Conservation (phyloP, 768 basidiomycete genomes). For the Amanita subjunquillea region DNA sequence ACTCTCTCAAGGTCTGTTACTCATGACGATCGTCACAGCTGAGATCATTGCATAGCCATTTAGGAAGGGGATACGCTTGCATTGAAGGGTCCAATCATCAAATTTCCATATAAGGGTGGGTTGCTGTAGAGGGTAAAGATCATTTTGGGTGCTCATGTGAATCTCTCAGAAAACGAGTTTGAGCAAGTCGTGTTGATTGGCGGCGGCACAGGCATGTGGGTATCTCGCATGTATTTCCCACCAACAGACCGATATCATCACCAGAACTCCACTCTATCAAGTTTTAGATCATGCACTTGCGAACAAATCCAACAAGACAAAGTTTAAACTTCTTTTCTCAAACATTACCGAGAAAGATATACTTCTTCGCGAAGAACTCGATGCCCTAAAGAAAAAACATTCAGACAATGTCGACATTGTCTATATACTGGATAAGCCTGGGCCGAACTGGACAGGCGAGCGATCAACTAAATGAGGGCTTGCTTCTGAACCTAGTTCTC, state of each 20-base stretch:
- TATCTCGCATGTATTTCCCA: slow-evolving; percentile 7
- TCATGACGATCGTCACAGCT: background rate
- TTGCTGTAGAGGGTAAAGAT: slow-evolving; percentile 3
- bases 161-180: slow-evolving; percentile 58
- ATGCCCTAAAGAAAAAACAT: slow-evolving; percentile 55
- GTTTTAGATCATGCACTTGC: slow-evolving; percentile 63
- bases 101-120: slow-evolving; percentile 78
- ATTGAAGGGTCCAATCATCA: slow-evolving; percentile 87
- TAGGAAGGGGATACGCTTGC: slow-evolving; percentile 69
- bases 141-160: background rate
- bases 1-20: slow-evolving; percentile 46
- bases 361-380: slow-evolving; percentile 71
- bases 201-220: slow-evolving; percentile 89
- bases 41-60: slow-evolving; percentile 1
- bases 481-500: background rate
- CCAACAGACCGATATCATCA: background rate
- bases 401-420: slow-evolving; percentile 71
- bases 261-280: slow-evolving; percentile 78
- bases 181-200: slow-evolving; percentile 85
- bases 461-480: background rate
- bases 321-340: slow-evolving; percentile 86
- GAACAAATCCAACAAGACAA: slow-evolving; percentile 79
- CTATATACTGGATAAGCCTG: slow-evolving; percentile 78
- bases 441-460: slow-evolving; percentile 44
- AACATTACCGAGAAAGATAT: slow-evolving; percentile 90